Percentiles rank a stretch among this genome's conserved stretches.
phyloP scores from a whole-genome alignment of 23 red algal species.

The Agarophyton chilense region DNA sequence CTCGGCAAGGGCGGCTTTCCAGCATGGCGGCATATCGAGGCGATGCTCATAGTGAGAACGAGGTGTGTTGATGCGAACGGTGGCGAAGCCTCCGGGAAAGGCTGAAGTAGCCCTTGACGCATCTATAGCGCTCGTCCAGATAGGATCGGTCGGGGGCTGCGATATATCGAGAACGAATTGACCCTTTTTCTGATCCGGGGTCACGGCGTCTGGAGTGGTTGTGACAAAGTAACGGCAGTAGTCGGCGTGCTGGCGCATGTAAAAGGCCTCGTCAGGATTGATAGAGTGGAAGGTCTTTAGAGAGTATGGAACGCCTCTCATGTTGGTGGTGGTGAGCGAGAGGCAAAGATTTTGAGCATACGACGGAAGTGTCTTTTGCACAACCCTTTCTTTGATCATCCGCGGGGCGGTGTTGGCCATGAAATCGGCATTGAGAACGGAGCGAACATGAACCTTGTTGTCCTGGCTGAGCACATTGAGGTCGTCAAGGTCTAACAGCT shows the following conservation, averaged over 20 bases:
- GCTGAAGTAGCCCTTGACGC: background rate
- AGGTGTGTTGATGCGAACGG: background rate
- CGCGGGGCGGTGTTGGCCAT: background rate
- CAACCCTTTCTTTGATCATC: background rate
- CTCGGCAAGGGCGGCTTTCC: background rate
- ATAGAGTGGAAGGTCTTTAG: background rate
- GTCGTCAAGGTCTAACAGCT: background rate
- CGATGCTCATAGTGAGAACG: constrained; percentile 1
- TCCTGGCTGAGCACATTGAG: background rate
- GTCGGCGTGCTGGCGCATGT: constrained; percentile 35
- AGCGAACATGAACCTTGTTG: constrained; percentile 1
- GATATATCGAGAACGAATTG: constrained; percentile 8
- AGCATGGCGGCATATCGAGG: background rate
- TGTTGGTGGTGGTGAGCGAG: constrained; percentile 12
- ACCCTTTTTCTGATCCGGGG: background rate
- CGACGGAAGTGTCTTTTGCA: background rate
- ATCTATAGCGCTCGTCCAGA: background rate
- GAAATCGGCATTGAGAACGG: constrained; percentile 28
- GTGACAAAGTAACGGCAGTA: constrained; percentile 10
- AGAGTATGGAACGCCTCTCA: constrained; percentile 38
- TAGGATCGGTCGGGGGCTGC: background rate
- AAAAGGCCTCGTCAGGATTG: background rate
- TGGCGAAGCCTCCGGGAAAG: constrained; percentile 30
- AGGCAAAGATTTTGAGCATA: constrained; percentile 7
- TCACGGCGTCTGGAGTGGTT: background rate